A percentile compares a stretch with the other conserved stretches of the same genome.
Conservation (phyloP, 352 stramenopile species). For the Globisporangium spinosum region DNA sequence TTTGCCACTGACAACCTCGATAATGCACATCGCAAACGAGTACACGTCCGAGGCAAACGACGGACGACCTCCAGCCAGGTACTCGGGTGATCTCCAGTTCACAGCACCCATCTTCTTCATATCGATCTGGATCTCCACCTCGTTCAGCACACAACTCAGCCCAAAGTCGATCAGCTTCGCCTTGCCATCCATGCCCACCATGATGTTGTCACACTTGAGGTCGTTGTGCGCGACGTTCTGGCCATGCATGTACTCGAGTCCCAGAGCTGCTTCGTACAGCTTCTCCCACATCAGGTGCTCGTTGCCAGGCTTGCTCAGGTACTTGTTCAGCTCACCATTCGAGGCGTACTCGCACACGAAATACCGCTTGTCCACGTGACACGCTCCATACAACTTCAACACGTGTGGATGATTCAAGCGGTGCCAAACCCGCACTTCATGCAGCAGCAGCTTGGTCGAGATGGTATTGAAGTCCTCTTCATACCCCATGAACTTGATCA, state of each 20-base stretch:
- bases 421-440: not conserved
- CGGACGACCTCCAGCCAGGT: not conserved
- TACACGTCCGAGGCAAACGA: constrained; percentile 3
- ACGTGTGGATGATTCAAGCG: not conserved
- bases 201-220: constrained; percentile 24
- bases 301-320: not conserved
- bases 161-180: constrained; percentile 26
- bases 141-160: not conserved
- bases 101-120: not conserved
- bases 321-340: no score
- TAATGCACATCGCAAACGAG: constrained; percentile 3
- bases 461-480: not conserved
- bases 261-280: constrained; percentile 21
- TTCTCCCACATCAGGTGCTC: constrained; percentile 20
- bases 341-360: no score
- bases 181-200: constrained; percentile 15
- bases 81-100: constrained; percentile 1
- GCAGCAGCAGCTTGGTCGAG: not conserved
- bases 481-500: constrained; percentile 2
- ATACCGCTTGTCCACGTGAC: no score
- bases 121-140: not conserved
- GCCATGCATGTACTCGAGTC: constrained; percentile 20
- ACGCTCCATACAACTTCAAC: no score
- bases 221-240: constrained; percentile 22
- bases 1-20: not conserved